phyloP scores from a whole-genome alignment of 371 early-diverging fungal genomes.

The Mucor indicus region DNA sequence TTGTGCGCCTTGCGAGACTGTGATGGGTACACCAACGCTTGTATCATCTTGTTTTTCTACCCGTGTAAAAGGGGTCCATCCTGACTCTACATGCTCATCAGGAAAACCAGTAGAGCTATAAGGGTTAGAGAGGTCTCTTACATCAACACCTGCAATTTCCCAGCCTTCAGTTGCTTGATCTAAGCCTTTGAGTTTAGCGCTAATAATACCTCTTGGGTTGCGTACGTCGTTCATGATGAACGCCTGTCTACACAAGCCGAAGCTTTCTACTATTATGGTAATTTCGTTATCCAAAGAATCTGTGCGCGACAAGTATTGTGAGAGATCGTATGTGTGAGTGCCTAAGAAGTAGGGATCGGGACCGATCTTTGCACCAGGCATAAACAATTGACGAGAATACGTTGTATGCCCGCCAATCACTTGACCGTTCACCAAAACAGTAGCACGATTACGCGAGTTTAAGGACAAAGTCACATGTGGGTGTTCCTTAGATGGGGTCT shows the following conservation, averaged over 20 bases:
- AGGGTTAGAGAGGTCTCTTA: conserved; percentile 49
- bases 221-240: conserved; percentile 76
- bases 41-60: conserved; percentile 6
- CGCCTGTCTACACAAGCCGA: conserved; percentile 74
- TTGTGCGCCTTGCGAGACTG: conserved; percentile 26
- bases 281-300: conserved; percentile 52
- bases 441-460: conserved; percentile 71
- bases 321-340: conserved; percentile 43
- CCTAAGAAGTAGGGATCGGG: conserved; percentile 67
- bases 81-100: conserved; percentile 48
- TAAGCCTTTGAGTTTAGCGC: conserved; percentile 51
- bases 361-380: conserved; percentile 70
- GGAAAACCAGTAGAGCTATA: conserved; percentile 74
- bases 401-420: conserved; percentile 79
- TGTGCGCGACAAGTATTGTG: conserved; percentile 21
- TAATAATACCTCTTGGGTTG: conserved; percentile 73
- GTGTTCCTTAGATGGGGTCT: conserved; percentile 14
- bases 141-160: conserved; percentile 82
- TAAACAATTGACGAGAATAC: conserved; percentile 60
- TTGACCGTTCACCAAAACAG: conserved; percentile 65
- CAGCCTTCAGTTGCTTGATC: conserved; percentile 31
- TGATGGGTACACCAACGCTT: conserved; percentile 12
- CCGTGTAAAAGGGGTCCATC: conserved; percentile 21
- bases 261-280: conserved; percentile 72
- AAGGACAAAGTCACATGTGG: conserved; percentile 45